phyloP scores from a whole-genome alignment of 1,139 yeast species.

The Lodderomyces parapsilosis region DNA sequence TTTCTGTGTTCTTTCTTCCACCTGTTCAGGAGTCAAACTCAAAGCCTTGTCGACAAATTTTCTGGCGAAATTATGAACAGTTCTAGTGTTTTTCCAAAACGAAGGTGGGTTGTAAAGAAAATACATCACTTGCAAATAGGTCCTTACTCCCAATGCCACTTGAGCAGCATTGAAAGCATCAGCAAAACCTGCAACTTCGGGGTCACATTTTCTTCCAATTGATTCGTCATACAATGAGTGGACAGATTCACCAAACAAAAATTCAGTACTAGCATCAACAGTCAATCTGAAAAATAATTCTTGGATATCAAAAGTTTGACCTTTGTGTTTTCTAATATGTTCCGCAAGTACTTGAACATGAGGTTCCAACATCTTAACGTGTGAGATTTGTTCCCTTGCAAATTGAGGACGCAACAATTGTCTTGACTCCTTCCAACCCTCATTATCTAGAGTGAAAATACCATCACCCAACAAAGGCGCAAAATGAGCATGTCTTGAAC shows the following conservation, averaged over 20 bases:
- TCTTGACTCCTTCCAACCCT: slow-evolving; percentile 57
- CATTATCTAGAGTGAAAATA: slow-evolving; percentile 56
- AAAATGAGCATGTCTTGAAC: slow-evolving; percentile 43
- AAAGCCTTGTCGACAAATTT: slow-evolving; percentile 33
- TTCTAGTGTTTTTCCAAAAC: slow-evolving; percentile 26
- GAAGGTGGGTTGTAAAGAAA: slow-evolving; percentile 28
- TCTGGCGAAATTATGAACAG: slow-evolving; percentile 36
- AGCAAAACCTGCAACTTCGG: slow-evolving; percentile 16
- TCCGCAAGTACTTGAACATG: slow-evolving; percentile 40
- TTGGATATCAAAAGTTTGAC: slow-evolving; percentile 33
- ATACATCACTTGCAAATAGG: slow-evolving; percentile 27
- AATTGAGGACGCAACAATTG: slow-evolving; percentile 57
- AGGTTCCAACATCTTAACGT: slow-evolving; percentile 43
- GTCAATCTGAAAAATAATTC: slow-evolving; percentile 45
- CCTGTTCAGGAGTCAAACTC: slow-evolving; percentile 27
- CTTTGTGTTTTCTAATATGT: slow-evolving; percentile 24
- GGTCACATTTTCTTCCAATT: slow-evolving; percentile 19
- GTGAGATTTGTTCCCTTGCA: slow-evolving; percentile 50
- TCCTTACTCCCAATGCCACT: slow-evolving; percentile 23
- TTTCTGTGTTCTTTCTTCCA: slow-evolving; percentile 30
- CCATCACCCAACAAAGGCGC: slow-evolving; percentile 53
- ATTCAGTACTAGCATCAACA: slow-evolving; percentile 58
- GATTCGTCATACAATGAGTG: slow-evolving; percentile 34
- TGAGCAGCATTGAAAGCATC: slow-evolving; percentile 34
- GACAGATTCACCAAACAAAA: slow-evolving; percentile 56